phyloP scores from a whole-genome alignment of 179 eudicot genomes.

The Vitellaria paradoxa region DNA sequence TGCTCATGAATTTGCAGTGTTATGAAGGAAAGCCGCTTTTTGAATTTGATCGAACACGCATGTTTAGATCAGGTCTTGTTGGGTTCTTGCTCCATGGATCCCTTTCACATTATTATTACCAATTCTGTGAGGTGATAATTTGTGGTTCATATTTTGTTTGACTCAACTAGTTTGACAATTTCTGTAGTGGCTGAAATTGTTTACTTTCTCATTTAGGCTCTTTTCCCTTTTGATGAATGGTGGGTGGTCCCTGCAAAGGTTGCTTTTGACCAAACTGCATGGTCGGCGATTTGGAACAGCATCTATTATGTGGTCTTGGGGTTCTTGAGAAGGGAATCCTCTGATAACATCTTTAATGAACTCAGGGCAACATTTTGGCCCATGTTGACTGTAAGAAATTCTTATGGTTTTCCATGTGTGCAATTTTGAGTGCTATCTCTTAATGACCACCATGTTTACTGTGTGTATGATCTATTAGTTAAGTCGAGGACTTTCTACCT shows the following conservation, averaged over 20 bases:
- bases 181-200: slow-evolving; percentile 22
- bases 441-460: background rate
- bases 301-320: slow-evolving; percentile 75
- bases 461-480: background rate
- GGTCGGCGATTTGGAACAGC: slow-evolving; percentile 95
- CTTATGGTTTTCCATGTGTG: background rate
- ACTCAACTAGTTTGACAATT: slow-evolving; percentile 23
- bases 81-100: slow-evolving; percentile 92
- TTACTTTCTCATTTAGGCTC: slow-evolving; percentile 38
- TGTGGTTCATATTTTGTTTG: background rate
- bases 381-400: slow-evolving; percentile 79
- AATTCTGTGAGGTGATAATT: slow-evolving; percentile 74
- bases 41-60: slow-evolving; percentile 88
- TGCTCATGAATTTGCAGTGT: slow-evolving; percentile 51
- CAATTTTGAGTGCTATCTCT: background rate
- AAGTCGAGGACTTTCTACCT: background rate
- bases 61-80: slow-evolving; percentile 83
- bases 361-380: slow-evolving; percentile 78
- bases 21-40: slow-evolving; percentile 92
- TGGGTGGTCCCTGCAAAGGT: slow-evolving; percentile 96
- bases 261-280: slow-evolving; percentile 84
- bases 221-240: slow-evolving; percentile 87
- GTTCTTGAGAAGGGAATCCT: slow-evolving; percentile 71
- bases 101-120: slow-evolving; percentile 92
- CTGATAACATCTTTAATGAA: slow-evolving; percentile 54